Base-by-base conservation (phyloP, 1,284 basidiomycete genomes). In the Amylostereum areolatum region DNA sequence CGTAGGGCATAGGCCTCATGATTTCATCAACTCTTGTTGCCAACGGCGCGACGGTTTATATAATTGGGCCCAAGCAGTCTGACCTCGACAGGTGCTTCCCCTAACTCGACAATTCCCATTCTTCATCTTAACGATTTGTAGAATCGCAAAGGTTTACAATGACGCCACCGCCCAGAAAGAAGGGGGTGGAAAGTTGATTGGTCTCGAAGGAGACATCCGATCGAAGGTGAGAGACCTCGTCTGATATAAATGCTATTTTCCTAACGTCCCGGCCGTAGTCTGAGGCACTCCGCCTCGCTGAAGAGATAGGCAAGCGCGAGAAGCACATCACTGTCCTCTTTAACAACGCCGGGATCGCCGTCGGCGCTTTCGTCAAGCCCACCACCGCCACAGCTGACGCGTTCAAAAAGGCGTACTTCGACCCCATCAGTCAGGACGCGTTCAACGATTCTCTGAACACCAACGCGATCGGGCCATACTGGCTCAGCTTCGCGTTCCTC, bases 401-500 rank as follows among this genome's bases (percentile, higher is more conserved):
- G 7, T 74, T 66, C 53, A 62, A 70, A 32, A 57, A 63, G 2
- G 67, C 66, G 2, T 69, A 66, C 55, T 74, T 73, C 57, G 70
- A 75, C 49, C 53, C 59, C 0, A 59, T 75, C 27, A 53, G 69
- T 2, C 64, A 71, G 46, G 66, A 70, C 4, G 59, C 66, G 12
- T 77, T 77, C 52, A 60, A 66, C 50, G 62, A 70, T 43, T 58
- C 59, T 12, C 49, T 72, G 10, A 61, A 63, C 45, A 72, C 72
- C 4, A 78, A 77, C 52, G 68, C 72, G 0, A 63, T 75, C 10
- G 74, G 72, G 0, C 69, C 73, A 0, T 78, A 75, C 57, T 77
- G 73, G 73, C 61, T 78, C 34, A 74, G 73, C 1, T 72, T 77
- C 54, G 74, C 75, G 3, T 78, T 77, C 59, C 64, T 78, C 4